Evolutionary conservation across 2,329 filamentous ascomycete genomes (phyloP).

Genomic region (Neonectria punicea): DNA sequence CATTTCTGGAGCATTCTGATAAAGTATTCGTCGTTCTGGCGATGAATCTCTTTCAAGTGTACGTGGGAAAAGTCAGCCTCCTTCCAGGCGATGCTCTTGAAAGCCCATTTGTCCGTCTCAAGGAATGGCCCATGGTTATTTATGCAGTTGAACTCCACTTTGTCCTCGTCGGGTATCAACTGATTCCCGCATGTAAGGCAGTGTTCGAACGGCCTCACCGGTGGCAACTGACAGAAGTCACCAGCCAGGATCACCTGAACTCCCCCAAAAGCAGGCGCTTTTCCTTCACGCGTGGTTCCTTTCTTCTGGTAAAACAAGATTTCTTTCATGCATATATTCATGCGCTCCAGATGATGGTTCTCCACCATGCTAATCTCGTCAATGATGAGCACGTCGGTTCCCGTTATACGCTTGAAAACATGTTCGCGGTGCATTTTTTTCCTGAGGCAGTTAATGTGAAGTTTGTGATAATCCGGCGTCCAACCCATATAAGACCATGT

Average conservation of each 20-base stretch:
- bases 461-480: conserved; percentile 51
- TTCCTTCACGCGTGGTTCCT: neutral
- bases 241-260: conserved; percentile 42
- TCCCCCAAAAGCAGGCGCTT: conserved; percentile 38
- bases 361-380: conserved; percentile 76
- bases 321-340: conserved; percentile 47
- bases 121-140: conserved; percentile 49
- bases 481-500: conserved; percentile 68
- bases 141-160: conserved; percentile 42
- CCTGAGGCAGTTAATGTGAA: conserved; percentile 7
- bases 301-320: neutral
- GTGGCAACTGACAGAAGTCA: conserved; percentile 70
- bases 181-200: conserved; percentile 34
- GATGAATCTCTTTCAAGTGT: conserved; percentile 64
- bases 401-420: conserved; percentile 49
- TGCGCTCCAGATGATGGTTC: conserved; percentile 49
- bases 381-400: conserved; percentile 67
- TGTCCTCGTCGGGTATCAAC: neutral
- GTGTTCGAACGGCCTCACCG: conserved; percentile 63
- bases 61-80: conserved; percentile 64
- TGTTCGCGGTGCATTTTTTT: neutral
- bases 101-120: conserved; percentile 69
- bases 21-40: conserved; percentile 65
- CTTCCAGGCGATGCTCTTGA: conserved; percentile 64
- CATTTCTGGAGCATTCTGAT: conserved; percentile 66